A percentile compares a stretch with the other conserved stretches of the same genome.
Conservation (phyloP, 768 basidiomycete genomes). For the Dentipellis sp. region DNA sequence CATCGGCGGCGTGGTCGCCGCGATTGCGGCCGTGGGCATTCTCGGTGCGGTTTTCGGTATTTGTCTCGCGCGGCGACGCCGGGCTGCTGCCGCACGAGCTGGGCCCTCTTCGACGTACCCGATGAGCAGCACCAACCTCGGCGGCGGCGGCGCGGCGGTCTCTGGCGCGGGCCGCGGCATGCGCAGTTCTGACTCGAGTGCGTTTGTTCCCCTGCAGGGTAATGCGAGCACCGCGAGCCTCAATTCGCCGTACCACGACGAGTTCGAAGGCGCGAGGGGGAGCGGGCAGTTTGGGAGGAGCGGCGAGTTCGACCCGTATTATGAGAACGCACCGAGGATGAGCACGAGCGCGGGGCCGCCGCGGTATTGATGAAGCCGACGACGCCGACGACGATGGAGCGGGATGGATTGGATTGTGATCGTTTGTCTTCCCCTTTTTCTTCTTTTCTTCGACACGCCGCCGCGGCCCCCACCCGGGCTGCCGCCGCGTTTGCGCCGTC, state of each 20-base stretch:
- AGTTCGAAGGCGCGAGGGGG: slow-evolving; percentile 11
- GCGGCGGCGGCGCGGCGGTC: slow-evolving; percentile 19
- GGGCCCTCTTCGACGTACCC: slow-evolving; percentile 23
- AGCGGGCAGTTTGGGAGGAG: slow-evolving; percentile 17
- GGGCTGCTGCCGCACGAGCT: slow-evolving; percentile 22
- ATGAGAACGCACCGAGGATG: slow-evolving; percentile 20
- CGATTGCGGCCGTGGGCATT: slow-evolving; percentile 40
- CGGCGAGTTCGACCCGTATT: slow-evolving; percentile 29
- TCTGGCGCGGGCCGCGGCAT: slow-evolving; percentile 22
- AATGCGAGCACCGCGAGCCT: slow-evolving; percentile 39
- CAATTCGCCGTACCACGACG: slow-evolving; percentile 29
- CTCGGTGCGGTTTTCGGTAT: slow-evolving; percentile 47
- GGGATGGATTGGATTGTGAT: no score
- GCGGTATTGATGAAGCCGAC: background rate
- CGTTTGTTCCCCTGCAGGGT: slow-evolving; percentile 64
- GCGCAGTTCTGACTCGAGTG: slow-evolving; percentile 54
- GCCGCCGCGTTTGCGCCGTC: no score
- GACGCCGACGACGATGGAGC: no score
- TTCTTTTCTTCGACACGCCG: no score
- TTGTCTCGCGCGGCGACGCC: slow-evolving; percentile 40
- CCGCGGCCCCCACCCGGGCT: no score
- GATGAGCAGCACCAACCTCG: slow-evolving; percentile 26
- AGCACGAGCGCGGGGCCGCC: slow-evolving; percentile 14
- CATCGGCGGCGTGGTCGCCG: slow-evolving; percentile 43
- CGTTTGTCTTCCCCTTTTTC: no score